Conservation (phyloP, 2,329 filamentous ascomycete species). For the Didymella pomorum region DNA sequence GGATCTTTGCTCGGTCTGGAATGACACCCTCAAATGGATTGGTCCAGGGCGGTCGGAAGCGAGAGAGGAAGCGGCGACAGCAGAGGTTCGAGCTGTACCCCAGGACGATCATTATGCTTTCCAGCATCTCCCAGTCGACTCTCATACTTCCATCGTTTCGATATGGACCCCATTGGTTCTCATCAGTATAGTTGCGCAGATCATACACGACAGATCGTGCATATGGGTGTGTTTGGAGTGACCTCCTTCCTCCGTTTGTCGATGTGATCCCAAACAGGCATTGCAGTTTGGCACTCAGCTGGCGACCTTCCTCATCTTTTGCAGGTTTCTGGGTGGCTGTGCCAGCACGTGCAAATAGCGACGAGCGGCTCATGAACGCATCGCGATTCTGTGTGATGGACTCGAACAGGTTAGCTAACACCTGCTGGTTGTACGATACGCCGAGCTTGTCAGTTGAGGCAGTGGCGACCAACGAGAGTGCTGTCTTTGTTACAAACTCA, state of each 20-base stretch:
- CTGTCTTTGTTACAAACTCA: conserved; percentile 49
- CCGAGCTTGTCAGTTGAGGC: conserved; percentile 51
- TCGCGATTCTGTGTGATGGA: conserved; percentile 60
- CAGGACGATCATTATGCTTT: conserved; percentile 75
- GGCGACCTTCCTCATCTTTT: conserved; percentile 58
- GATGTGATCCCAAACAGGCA: conserved; percentile 72
- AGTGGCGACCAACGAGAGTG: conserved; percentile 49
- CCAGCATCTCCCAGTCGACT: conserved; percentile 83
- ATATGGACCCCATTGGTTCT: conserved; percentile 76
- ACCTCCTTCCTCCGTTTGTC: conserved; percentile 42
- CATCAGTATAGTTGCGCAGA: conserved; percentile 69
- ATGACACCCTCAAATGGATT: conserved; percentile 41
- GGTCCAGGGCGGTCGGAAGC: conserved; percentile 42
- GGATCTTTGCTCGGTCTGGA: conserved; percentile 21
- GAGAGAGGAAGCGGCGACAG: conserved; percentile 33
- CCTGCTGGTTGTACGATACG: conserved; percentile 56
- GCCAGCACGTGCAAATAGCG: conserved; percentile 62
- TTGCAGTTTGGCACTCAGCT: conserved; percentile 75
- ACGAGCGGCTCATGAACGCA: conserved; percentile 70
- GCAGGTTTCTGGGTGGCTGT: conserved; percentile 52
- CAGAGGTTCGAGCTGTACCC: conserved; percentile 62
- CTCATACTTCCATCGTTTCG: conserved; percentile 65
- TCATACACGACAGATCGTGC: conserved; percentile 78
- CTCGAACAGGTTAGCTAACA: conserved; percentile 53
- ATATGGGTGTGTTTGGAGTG: conserved; percentile 61